A percentile compares a stretch with the other conserved stretches of the same genome.
These are phyloP conservation scores for Yamagishiella unicocca DNA, from an alignment of 139 green algal genomes.

Conservation along the genomic window DNA sequence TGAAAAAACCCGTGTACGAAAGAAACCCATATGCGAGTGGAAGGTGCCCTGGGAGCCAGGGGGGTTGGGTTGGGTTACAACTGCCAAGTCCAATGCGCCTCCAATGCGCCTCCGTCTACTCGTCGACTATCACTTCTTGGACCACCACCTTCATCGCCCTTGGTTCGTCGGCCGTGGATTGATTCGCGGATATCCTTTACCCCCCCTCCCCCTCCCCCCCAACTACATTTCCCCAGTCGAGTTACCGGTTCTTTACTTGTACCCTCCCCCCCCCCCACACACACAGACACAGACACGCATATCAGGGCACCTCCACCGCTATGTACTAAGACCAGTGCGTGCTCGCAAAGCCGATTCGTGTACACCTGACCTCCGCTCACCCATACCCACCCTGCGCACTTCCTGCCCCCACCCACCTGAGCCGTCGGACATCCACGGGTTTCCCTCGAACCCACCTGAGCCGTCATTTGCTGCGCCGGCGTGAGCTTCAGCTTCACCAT, in stretches of 20 bases:
- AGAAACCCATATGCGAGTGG: not conserved
- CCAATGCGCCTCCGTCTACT: not conserved
- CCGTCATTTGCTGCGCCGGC: constrained; percentile 43
- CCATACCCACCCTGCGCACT: not conserved
- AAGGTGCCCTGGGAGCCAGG: not conserved
- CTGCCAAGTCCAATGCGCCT: not conserved
- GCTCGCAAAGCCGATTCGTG: no score
- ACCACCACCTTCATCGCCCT: not conserved
- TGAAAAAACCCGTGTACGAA: not conserved
- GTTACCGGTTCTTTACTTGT: no score
- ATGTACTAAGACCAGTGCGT: no score
- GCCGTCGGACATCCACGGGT: not conserved
- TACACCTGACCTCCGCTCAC: not conserved
- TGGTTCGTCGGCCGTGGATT: no score
- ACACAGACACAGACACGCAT: not conserved
- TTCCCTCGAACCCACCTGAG: constrained; percentile 21
- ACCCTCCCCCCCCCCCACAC: no score
- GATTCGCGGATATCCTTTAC: no score
- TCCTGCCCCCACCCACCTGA: not conserved
- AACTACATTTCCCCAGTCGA: no score
- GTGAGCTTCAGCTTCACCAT: constrained; percentile 51
- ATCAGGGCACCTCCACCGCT: no score
- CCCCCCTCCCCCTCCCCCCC: no score
- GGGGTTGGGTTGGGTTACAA: not conserved
- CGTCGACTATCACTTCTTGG: not conserved